Evolutionary conservation across 2,329 filamentous ascomycete species (phyloP), one percentile per base, ranked within the genome.

Genomic region (Pyricularia pennisetigena): DNA sequence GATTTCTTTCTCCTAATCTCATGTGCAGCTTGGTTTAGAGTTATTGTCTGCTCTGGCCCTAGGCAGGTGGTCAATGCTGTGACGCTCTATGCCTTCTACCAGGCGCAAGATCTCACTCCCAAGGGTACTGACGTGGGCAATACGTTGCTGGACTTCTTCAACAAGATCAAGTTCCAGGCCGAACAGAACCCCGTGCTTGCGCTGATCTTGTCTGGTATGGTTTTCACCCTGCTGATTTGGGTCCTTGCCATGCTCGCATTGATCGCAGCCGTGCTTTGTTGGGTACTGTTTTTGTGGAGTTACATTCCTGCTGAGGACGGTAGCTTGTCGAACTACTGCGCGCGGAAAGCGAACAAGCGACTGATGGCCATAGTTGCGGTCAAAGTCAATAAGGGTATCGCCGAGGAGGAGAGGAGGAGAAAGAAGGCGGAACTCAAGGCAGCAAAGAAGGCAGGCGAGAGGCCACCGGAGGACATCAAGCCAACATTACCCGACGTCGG

Each of bases 211-310:
- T 91, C 89, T 57, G 90, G 92, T 78, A 98, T 98, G 95, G 81
- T 93, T 71, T 98, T 97, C 79, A 97, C 94, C 3, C 78, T 97
- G 26, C 77, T 97, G 68, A 87, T 98, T 72, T 98, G 94, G 94
- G 83, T 93, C 16, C 88, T 98, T 73, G 90, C 91, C 0, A 86
- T 91, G 6, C 76, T 98, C 1, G 88, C 86, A 62, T 83, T 98
- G 66, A 80, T 94, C n/a, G 75, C 91, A 10, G 93, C 92, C 0
- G 81, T 88, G 26, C 74, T 96, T 1, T 88, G 97, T 70, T 98
- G 97, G 78, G 78, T 97, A 54, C 86, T 92, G 74, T 99, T 97
- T 78, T 84, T 99, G 6, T 97, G 91, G 86, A 91, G 95, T 78
- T 95, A 94, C 79, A 94, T 99, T 70, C 93, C 94, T 1, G 85